Evolutionary conservation across 2,329 filamentous ascomycete species (phyloP).

Genomic region (Calonectria leucothoes): DNA sequence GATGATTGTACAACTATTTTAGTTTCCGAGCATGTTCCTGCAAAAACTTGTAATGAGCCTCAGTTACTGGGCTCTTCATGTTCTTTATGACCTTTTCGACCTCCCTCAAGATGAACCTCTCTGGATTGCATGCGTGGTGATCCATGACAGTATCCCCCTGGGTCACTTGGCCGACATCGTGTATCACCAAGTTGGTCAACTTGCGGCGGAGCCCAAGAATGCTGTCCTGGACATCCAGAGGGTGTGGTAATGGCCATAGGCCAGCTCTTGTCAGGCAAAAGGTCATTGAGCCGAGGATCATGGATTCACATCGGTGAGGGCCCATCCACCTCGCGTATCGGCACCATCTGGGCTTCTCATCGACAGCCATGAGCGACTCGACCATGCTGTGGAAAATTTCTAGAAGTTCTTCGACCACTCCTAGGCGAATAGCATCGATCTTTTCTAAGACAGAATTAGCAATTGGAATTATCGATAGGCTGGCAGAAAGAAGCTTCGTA

Average conservation of each 20-base stretch:
- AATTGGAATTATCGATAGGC: no score
- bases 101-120: conserved; percentile 25
- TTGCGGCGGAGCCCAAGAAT: conserved; percentile 36
- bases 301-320: conserved; percentile 50
- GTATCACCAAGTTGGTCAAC: conserved; percentile 41
- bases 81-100: conserved; percentile 35
- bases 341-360: conserved; percentile 48
- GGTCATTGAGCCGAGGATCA: conserved; percentile 50
- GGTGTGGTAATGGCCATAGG: conserved; percentile 46
- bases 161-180: conserved; percentile 38
- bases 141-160: conserved; percentile 18
- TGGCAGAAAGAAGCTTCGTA: neutral
- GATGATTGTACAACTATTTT: neutral
- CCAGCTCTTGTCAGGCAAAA: conserved; percentile 48
- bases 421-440: conserved; percentile 36
- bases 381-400: conserved; percentile 40
- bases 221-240: conserved; percentile 39
- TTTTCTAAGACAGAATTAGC: conserved; percentile 20
- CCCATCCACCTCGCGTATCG: conserved; percentile 48
- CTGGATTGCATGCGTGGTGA: conserved; percentile 39
- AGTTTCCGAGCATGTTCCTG: conserved; percentile 18
- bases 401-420: conserved; percentile 29
- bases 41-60: conserved; percentile 17
- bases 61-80: conserved; percentile 23
- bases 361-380: conserved; percentile 41